Percentiles rank a stretch among this genome's conserved stretches.
Evolutionary conservation across 139 green algal species (phyloP).

Genomic region (Chlorella sp.): DNA sequence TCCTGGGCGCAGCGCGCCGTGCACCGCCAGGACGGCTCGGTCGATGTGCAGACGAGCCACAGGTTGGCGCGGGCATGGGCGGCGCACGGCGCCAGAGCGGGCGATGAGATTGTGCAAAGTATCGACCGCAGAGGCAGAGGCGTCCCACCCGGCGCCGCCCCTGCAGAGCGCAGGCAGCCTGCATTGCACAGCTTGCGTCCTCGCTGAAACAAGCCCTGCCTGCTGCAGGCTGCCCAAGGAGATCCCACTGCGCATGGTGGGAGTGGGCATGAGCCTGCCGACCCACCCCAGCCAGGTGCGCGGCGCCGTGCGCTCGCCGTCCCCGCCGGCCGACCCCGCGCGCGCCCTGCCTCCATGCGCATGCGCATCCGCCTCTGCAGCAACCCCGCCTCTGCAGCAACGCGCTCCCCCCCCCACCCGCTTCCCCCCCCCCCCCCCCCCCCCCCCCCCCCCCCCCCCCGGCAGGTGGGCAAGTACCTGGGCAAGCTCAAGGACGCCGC

Average conservation of each 20-base stretch:
- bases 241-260: conserved; percentile 39
- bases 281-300: no score
- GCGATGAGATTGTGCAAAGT: neutral
- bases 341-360: no score
- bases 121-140: neutral
- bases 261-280: conserved; percentile 41
- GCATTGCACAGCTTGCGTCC: neutral
- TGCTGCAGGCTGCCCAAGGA: conserved; percentile 40
- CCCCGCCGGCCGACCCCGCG: no score
- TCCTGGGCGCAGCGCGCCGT: conserved; percentile 17
- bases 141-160: neutral
- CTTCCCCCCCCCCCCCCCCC: neutral
- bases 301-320: no score
- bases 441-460: neutral
- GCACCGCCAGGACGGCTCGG: neutral
- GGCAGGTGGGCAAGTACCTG: conserved; percentile 24
- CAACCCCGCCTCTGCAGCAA: no score
- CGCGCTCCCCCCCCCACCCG: no score
- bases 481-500: conserved; percentile 43
- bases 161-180: neutral
- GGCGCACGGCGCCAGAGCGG: no score
- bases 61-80: neutral
- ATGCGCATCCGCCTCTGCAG: no score
- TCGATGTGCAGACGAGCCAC: conserved; percentile 3
- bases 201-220: neutral